Evolutionary conservation across 2,329 filamentous ascomycete species (phyloP).

Genomic region (Dendrostoma leiphaemia): DNA sequence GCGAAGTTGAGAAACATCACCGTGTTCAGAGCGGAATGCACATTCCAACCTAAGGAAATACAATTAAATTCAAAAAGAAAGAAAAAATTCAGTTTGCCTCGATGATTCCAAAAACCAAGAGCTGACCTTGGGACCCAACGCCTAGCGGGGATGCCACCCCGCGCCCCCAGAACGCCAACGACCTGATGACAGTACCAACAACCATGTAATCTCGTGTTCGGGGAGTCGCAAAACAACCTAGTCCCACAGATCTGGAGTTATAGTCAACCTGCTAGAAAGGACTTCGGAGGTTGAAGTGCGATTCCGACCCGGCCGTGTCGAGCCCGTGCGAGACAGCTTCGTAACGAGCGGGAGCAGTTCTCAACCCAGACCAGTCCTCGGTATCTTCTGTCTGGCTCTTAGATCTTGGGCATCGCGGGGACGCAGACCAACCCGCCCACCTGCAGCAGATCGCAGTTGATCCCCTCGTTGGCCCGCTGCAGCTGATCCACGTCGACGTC

Average conservation of each 20-base stretch:
- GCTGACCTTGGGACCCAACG: background rate
- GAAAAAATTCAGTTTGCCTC: background rate
- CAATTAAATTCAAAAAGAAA: background rate
- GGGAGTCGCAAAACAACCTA: background rate
- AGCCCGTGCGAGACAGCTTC: background rate
- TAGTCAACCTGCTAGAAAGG: background rate
- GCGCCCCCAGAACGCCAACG: background rate
- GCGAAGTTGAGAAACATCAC: background rate
- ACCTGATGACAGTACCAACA: background rate
- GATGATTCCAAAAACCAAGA: background rate
- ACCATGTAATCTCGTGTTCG: background rate
- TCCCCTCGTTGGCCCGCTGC: slow-evolving; percentile 39
- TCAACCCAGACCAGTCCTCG: too few species aligned
- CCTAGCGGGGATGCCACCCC: background rate
- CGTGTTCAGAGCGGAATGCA: too few species aligned
- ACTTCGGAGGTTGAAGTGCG: background rate
- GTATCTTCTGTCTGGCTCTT: too few species aligned
- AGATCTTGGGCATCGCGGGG: slow-evolving; percentile 14
- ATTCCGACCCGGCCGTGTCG: background rate
- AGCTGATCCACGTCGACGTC: slow-evolving; percentile 45
- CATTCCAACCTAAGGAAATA: too few species aligned
- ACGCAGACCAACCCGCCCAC: slow-evolving; percentile 30
- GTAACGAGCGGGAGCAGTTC: too few species aligned
- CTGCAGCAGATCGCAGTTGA: slow-evolving; percentile 46
- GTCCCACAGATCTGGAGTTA: background rate